Conservation (phyloP, 495 filamentous ascomycete genomes). For the Neurospora sp. region DNA sequence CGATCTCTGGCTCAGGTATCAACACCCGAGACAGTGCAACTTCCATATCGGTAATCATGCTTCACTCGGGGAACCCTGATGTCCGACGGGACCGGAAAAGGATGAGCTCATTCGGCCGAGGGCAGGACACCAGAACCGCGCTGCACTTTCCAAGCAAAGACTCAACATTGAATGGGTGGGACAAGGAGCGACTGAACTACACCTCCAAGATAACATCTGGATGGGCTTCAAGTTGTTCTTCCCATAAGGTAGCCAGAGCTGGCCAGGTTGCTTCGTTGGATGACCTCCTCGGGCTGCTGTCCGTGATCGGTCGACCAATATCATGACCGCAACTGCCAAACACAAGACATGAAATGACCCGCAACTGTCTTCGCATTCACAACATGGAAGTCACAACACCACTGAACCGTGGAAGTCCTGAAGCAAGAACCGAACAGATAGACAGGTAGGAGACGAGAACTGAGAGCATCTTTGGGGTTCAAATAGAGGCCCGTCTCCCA, state of each 20-base stretch:
- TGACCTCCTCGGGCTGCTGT: neutral
- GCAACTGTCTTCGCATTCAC: neutral
- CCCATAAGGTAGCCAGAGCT: neutral
- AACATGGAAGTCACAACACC: neutral
- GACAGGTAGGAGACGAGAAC: neutral
- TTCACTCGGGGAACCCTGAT: neutral
- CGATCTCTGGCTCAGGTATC: neutral
- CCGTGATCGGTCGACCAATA: neutral
- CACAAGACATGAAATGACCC: neutral
- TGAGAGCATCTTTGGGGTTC: neutral
- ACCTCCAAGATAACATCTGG: neutral
- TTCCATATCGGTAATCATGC: neutral
- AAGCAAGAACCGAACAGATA: neutral
- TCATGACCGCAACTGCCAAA: neutral
- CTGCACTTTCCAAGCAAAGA: neutral
- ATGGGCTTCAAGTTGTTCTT: neutral
- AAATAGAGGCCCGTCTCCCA: neutral
- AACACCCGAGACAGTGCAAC: neutral
- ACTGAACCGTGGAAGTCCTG: neutral
- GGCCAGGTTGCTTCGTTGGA: neutral
- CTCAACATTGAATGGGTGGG: neutral
- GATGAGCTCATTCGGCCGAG: neutral
- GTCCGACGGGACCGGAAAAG: neutral
- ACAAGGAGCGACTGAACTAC: neutral
- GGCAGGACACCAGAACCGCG: neutral